Evolutionary conservation across 2,329 filamentous ascomycete genomes (phyloP), one percentile per base, ranked within the genome.

Genomic region (Botrytis tulipae): DNA sequence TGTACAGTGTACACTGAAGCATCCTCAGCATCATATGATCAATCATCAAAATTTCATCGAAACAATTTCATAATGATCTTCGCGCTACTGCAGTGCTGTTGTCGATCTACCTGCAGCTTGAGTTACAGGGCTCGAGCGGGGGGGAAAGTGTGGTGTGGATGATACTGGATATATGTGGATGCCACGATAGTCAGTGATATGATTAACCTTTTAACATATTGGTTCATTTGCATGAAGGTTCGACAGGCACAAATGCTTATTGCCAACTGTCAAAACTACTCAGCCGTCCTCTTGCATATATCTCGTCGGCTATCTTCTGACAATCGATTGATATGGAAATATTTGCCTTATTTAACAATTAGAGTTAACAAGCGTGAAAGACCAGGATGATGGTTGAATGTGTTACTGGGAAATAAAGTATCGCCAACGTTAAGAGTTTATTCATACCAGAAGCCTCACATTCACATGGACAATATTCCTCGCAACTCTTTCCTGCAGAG

Each of bases 321-420:
- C 37, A 62, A 62, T 62, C 60, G 60, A 62, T 62, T 62, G 60
- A 62, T 62, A 20, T 62, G 60, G 60, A 62, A 62, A n/a, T 62
- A 62, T 62, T 62, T 62, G 18, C 32, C 60, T 18, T 42, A 2
- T 62, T 62, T 62, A 10, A 18, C 60, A 40, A 40, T 40, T 37
- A 62, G 60, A 62, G 35, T 62, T 40, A 18, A n/a, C 7, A 62
- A 18, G 37, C 60, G 2, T 62, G 37, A 18, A 40, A 40, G 59
- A 10, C 37, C 35, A 40, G 35, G 59, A 18, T 40, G 22, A 12
- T 12, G 37, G 22, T 6, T n/a, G 22, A 40, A 4, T 40, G 60
- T 37, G 20, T n/a, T 9, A 35, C 22, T 14, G 35, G 20, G 5
- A 37, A 61, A 35, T 14, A 37, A 16, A 25, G 10, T 61, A 25